phyloP scores from a whole-genome alignment of 345 rosid species.

The Noccaea caerulescens region DNA sequence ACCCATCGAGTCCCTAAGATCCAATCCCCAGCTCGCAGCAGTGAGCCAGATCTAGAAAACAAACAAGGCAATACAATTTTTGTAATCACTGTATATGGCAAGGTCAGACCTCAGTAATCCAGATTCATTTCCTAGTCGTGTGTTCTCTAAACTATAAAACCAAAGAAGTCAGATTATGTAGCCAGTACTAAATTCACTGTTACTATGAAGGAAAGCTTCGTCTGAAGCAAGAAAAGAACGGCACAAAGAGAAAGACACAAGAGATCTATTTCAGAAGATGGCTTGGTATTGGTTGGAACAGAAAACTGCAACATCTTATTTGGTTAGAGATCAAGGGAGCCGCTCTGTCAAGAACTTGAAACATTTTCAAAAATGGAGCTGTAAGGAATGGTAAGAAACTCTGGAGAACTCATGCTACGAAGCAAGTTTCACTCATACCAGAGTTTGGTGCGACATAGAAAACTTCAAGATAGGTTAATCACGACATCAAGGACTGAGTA shows the following conservation, averaged over 20 bases:
- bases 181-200: neutral
- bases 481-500: constrained; percentile 2
- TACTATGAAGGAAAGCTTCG: neutral
- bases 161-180: neutral
- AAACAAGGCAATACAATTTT: constrained; percentile 59
- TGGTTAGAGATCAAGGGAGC: neutral
- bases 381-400: constrained; percentile 12
- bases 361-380: neutral
- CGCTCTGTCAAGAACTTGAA: neutral
- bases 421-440: neutral
- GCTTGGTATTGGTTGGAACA: constrained; percentile 11
- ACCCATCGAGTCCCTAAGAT: constrained; percentile 75
- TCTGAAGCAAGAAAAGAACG: neutral
- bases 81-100: constrained; percentile 47
- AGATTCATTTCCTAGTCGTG: constrained; percentile 23
- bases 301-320: constrained; percentile 12
- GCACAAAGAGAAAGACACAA: neutral
- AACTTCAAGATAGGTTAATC: neutral
- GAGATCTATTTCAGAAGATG: constrained; percentile 11
- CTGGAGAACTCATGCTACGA: neutral
- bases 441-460: constrained; percentile 9
- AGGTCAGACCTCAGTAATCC: constrained; percentile 40
- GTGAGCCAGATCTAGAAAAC: constrained; percentile 86
- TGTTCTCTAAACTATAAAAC: constrained; percentile 2
- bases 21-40: constrained; percentile 79